Evolutionary conservation across 2,329 filamentous ascomycete genomes (phyloP), one percentile per base, ranked within the genome.

Genomic region (Cladobotryum protrusum): DNA sequence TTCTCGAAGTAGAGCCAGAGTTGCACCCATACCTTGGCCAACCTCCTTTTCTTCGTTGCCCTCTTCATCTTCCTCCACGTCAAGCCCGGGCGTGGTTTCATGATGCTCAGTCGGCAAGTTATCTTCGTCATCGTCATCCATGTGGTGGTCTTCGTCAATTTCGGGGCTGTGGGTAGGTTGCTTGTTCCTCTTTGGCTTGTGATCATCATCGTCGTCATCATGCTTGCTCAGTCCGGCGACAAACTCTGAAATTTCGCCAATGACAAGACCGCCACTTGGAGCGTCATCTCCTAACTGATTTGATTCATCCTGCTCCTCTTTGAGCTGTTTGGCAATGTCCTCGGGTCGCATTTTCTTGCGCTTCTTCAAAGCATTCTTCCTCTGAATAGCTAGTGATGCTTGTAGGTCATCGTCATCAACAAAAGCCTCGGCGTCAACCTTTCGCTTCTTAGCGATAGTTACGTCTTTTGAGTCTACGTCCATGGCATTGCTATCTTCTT

Each of bases 211-310:
- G 17, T 74, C 78, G 7, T 76, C 74, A 15, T 74, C 77, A 13
- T 85, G 81, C 52, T 85, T 86, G 62, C 85, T 86, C 49, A 99
- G 70, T 48, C 89, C 89, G 20, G 90, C 86, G 29, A 99, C 87
- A 60, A 99, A 99, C 60, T 96, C 91, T 0, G 90, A 90, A 1
- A 92, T 96, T 63, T 96, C 93, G 53, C 96, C 92, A 50, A 99
- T 91, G n/a, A 96, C 80, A 2, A 99, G 74, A 1, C 90, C 92
- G 29, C 70, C 71, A 2, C 60, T 63, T 37, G 69, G 64, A 4
- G 52, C 57, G 20, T 62, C 65, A 6, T 61, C 59, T 2, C 73
- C 74, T 33, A 72, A 72, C 45, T 78, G 75, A 39, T 76, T 74
- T 9, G 69, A 62, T 3, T 80, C 73, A 0, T 77, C 71, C 19